Conservation (phyloP, 257 asterid species). For the Cruciata laevipes region DNA sequence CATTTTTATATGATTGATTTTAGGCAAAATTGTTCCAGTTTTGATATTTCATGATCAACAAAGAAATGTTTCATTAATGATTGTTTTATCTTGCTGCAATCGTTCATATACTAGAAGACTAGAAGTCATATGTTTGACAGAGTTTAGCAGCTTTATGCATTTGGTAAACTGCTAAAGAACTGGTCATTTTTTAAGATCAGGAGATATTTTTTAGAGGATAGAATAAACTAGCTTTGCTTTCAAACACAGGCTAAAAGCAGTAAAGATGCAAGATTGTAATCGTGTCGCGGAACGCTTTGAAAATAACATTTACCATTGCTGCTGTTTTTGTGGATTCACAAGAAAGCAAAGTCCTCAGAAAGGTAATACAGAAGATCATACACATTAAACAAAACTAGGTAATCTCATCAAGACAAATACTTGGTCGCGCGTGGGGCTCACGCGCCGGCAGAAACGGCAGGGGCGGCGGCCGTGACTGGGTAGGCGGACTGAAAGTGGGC, state of each 20-base stretch:
- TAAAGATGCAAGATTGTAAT: not conserved
- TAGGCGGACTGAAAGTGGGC: too few species aligned
- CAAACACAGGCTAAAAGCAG: not conserved
- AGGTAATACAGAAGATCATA: not conserved
- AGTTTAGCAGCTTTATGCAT: too few species aligned
- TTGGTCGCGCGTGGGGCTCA: too few species aligned
- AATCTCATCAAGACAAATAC: constrained; percentile 45
- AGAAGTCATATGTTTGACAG: too few species aligned
- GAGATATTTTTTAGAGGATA: too few species aligned
- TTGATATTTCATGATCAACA: not conserved
- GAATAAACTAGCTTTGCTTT: too few species aligned
- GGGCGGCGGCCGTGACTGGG: too few species aligned
- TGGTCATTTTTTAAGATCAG: too few species aligned
- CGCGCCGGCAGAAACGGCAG: too few species aligned
- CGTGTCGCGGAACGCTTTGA: not conserved
- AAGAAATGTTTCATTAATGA: not conserved
- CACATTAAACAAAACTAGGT: not conserved
- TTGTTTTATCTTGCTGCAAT: not conserved
- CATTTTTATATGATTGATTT: not conserved
- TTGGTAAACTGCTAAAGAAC: too few species aligned
- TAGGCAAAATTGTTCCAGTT: not conserved
- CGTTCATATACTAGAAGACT: not conserved
- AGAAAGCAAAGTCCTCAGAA: not conserved
- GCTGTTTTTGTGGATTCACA: not conserved
- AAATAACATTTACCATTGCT: not conserved